These are phyloP conservation scores for Plasmodium coatneyi DNA, from an alignment of 169 alveolate species.

Conservation along the genomic window DNA sequence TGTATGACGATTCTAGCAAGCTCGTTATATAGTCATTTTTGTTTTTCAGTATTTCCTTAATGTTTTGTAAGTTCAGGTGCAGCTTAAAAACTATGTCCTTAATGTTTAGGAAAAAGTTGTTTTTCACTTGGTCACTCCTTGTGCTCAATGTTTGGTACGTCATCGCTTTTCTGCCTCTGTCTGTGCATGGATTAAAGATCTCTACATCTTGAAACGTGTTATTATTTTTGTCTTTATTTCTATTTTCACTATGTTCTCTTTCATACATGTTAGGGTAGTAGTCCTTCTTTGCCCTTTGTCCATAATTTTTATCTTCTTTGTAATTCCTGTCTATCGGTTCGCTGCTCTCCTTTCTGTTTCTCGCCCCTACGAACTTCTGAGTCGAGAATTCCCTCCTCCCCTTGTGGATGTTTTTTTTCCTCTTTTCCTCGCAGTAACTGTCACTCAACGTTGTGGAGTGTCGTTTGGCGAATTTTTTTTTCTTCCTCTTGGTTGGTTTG, in stretches of 20 bases:
- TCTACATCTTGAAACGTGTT: constrained; percentile 7
- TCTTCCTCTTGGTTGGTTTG: constrained; percentile 2
- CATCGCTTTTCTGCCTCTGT: not conserved
- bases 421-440: constrained; percentile 20
- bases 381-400: not conserved
- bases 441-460: constrained; percentile 39
- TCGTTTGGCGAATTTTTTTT: not conserved
- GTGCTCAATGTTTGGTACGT: not conserved
- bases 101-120: constrained; percentile 15
- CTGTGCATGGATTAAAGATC: not conserved
- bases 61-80: constrained; percentile 40
- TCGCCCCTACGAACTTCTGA: not conserved
- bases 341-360: constrained; percentile 1
- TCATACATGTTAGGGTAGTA: constrained; percentile 8
- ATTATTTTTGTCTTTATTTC: too few relatives aligned
- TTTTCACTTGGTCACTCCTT: constrained; percentile 18
- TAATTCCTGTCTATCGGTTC: constrained; percentile 1
- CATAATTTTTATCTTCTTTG: not conserved
- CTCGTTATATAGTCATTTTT: constrained; percentile 32
- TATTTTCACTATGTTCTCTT: constrained; percentile 4
- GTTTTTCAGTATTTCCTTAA: constrained; percentile 24
- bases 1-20: constrained; percentile 19
- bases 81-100: constrained; percentile 36
- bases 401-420: constrained; percentile 10
- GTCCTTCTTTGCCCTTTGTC: not conserved